Conservation (phyloP, 345 rosid genomes). For the Dipteronia dyeriana region DNA sequence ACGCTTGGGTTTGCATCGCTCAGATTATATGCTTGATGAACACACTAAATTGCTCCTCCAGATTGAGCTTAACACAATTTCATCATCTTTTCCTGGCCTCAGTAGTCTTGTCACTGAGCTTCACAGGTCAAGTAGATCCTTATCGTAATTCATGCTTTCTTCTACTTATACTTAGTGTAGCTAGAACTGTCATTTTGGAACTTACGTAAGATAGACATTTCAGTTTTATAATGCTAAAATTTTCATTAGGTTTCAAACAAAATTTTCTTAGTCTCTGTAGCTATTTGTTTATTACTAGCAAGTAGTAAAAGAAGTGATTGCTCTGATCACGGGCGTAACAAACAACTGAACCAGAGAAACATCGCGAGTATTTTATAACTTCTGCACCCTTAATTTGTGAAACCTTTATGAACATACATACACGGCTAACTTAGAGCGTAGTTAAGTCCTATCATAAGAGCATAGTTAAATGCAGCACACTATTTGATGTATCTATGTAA, state of each 20-base stretch:
- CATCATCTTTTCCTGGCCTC: conserved; percentile 84
- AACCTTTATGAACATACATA: not conserved
- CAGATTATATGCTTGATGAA: conserved; percentile 99
- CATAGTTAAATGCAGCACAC: not conserved
- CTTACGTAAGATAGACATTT: too few relatives aligned
- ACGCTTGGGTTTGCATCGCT: conserved; percentile 91
- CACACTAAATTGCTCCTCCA: conserved; percentile 91
- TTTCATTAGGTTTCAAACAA: not conserved
- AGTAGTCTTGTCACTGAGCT: conserved; percentile 75
- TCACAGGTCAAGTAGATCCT: conserved; percentile 57
- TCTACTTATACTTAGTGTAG: not conserved
- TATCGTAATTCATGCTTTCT: not conserved
- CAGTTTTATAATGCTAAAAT: not conserved
- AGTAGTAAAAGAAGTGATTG: not conserved
- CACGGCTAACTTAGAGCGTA: not conserved
- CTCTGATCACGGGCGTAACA: not conserved
- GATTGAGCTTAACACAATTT: conserved; percentile 89
- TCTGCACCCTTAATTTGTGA: not conserved
- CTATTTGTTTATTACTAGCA: not conserved
- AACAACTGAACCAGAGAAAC: not conserved
- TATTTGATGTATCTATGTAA: not conserved
- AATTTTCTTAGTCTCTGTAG: not conserved
- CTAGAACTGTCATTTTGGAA: not conserved
- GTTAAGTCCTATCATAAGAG: not conserved
- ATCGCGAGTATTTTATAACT: not conserved